Base-by-base conservation (phyloP, 2,329 filamentous ascomycete genomes). In the Beauveria varroae region DNA sequence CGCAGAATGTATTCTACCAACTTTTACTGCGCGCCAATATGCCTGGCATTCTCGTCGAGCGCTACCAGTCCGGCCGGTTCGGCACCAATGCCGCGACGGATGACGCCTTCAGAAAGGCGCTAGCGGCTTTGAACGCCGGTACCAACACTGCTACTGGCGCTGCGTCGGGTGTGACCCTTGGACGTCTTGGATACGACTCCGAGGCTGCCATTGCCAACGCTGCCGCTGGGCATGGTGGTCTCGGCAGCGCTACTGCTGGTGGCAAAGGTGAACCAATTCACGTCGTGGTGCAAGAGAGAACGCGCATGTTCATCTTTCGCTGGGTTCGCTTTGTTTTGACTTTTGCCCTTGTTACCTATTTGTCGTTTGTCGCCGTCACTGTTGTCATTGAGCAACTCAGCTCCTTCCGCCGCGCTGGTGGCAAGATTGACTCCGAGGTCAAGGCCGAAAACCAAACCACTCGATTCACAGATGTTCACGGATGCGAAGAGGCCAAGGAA, bases 401-500 rank as follows among this genome's bases (percentile, higher is more conserved):
- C 65, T 79, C 89, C 10, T 78, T 96, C 67, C 92, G 91, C 74
- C 93, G 91, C 24, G 44, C 12, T 63, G 86, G 87, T 14, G 86
- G 86, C 57, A 84, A 82, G 70, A 84, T 87, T 62, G 87, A 86
- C 67, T 90, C 89, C 63, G 92, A 99, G 75, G 92, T 93, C 64
- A 93, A 96, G 73, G 88, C 95, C 8, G 91, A 98, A 74, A 87
- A 93, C 68, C 95, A 99, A 73, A 97, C 85, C 62, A 92, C 92
- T 22, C 87, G 90, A 52, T 99, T 99, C 77, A 83, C 82, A 62
- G 95, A 99, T 72, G 95, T 99, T 7, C 95, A 99, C 72, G 95
- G 95, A 57, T 98, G 93, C 67, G 93, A 98, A 65, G 96, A 99
- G 75, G 95, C 95, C 65, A 99, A 98, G 78, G 96, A 99, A 69